Percentiles rank a stretch among this genome's conserved stretches.
Evolutionary conservation across 1,139 yeast genomes (phyloP).

Genomic region (Lodderomyces elongisporus): DNA sequence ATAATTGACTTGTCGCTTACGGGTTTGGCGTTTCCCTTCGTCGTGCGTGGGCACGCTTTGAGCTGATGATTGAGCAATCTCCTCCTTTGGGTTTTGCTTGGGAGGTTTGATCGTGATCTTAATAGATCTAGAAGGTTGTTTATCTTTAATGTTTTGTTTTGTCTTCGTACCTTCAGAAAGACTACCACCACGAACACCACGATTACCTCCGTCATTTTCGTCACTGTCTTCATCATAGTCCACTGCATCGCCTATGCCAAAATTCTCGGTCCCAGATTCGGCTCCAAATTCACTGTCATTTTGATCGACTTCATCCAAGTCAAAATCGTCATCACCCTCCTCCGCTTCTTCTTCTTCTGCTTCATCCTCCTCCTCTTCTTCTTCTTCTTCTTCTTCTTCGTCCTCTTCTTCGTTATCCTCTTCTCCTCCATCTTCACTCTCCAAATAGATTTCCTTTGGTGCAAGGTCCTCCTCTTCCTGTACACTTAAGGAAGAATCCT

Average conservation of each 20-base stretch:
- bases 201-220: conserved; percentile 25
- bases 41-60: conserved; percentile 5
- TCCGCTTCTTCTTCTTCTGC: conserved; percentile 13
- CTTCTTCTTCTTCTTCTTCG: conserved; percentile 11
- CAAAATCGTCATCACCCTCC: conserved; percentile 16
- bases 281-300: conserved; percentile 16
- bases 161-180: conserved; percentile 38
- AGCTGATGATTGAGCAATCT: conserved; percentile 4
- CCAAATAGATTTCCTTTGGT: conserved; percentile 11
- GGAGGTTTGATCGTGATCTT: conserved; percentile 14
- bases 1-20: conserved; percentile 30
- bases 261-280: too few relatives aligned
- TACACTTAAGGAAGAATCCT: too few relatives aligned
- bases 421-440: conserved; percentile 10
- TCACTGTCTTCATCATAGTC: conserved; percentile 20
- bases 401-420: conserved; percentile 12
- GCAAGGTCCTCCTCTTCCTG: conserved; percentile 12
- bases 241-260: conserved; percentile 19
- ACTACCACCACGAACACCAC: conserved; percentile 40
- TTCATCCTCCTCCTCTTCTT: conserved; percentile 12
- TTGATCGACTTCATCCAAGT: conserved; percentile 15
- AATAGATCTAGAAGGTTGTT: conserved; percentile 7
- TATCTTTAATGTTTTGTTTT: conserved; percentile 22
- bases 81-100: conserved; percentile 2
- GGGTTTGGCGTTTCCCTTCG: conserved; percentile 15